These are phyloP conservation scores for Dryas alaskensis DNA, from an alignment of 306 rosid genomes.

Conservation along the genomic window DNA sequence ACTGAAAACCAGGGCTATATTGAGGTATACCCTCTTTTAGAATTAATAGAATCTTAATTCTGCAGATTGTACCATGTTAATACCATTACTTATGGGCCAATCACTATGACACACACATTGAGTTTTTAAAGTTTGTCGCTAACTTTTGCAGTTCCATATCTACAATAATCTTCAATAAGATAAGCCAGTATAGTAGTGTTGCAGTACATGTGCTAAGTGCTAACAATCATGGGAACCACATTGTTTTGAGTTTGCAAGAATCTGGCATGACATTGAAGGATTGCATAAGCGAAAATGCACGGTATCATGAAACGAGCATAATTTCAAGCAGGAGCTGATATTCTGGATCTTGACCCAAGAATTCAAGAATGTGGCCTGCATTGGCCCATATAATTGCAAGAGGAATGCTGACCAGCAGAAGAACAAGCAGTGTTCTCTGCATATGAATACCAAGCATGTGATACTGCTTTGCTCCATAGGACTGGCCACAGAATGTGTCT, in stretches of 20 bases:
- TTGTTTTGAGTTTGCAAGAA: conserved; percentile 39
- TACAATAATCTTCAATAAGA: conserved; percentile 1
- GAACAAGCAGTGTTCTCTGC: conserved; percentile 44
- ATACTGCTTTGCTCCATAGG: conserved; percentile 39
- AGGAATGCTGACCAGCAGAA: conserved; percentile 30
- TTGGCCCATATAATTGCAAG: conserved; percentile 27
- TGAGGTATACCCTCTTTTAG: conserved; percentile 45
- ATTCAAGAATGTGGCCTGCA: conserved; percentile 28
- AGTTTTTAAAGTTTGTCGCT: too few relatives aligned
- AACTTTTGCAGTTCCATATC: too few relatives aligned
- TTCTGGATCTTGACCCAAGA: conserved; percentile 41
- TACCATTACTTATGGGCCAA: too few relatives aligned
- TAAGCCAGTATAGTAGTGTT: conserved; percentile 17
- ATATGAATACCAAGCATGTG: conserved; percentile 32
- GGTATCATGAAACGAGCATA: conserved; percentile 41
- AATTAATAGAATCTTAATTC: not conserved
- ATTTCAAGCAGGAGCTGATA: conserved; percentile 30
- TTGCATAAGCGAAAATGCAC: conserved; percentile 32
- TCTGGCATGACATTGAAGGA: conserved; percentile 26
- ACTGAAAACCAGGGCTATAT: conserved; percentile 59
- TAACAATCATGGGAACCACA: conserved; percentile 32
- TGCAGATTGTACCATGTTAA: not conserved
- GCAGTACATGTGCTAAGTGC: conserved; percentile 24
- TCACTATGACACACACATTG: too few relatives aligned
- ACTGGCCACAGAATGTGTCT: conserved; percentile 40